Conservation (phyloP, 1,284 basidiomycete genomes). For the Earliella scabrosa region DNA sequence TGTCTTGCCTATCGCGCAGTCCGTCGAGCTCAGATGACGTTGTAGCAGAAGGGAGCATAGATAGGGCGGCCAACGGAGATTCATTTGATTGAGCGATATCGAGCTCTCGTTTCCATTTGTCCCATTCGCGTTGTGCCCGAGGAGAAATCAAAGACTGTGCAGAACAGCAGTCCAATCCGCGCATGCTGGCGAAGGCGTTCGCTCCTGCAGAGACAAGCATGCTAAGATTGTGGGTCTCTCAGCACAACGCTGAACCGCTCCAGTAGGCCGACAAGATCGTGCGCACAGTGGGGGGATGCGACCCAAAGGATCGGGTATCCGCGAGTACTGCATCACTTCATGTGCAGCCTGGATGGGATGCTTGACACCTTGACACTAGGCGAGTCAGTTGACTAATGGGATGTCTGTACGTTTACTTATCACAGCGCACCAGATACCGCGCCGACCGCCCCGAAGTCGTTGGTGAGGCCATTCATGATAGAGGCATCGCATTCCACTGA, state of each 20-base stretch:
- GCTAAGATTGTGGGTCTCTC: slow-evolving; percentile 37
- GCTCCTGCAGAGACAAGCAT: slow-evolving; percentile 59
- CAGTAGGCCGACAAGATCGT: no score
- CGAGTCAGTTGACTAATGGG: no score
- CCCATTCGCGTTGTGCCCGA: slow-evolving; percentile 58
- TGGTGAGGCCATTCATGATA: slow-evolving; percentile 59
- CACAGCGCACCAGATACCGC: slow-evolving; percentile 71
- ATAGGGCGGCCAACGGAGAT: no score
- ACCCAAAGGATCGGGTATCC: slow-evolving; percentile 53
- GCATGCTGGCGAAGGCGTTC: slow-evolving; percentile 44
- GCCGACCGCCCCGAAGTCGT: slow-evolving; percentile 70
- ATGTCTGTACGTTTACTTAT: no score
- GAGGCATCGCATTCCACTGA: slow-evolving; percentile 79
- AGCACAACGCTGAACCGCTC: no score
- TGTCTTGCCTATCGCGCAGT: slow-evolving; percentile 60
- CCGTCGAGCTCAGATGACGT: slow-evolving; percentile 7
- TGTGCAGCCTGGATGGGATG: slow-evolving; percentile 69
- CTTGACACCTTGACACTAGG: slow-evolving; percentile 70
- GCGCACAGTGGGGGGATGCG: slow-evolving; percentile 69
- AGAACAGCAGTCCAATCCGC: slow-evolving; percentile 42
- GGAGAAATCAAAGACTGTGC: slow-evolving; percentile 49
- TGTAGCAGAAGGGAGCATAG: no score
- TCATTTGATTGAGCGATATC: slow-evolving; percentile 19
- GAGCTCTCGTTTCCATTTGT: slow-evolving; percentile 57
- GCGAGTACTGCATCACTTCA: slow-evolving; percentile 56